A percentile compares a stretch with the other conserved stretches of the same genome.
These are phyloP conservation scores for Canavalia ensiformis DNA, from an alignment of 306 rosid genomes.

Conservation along the genomic window DNA sequence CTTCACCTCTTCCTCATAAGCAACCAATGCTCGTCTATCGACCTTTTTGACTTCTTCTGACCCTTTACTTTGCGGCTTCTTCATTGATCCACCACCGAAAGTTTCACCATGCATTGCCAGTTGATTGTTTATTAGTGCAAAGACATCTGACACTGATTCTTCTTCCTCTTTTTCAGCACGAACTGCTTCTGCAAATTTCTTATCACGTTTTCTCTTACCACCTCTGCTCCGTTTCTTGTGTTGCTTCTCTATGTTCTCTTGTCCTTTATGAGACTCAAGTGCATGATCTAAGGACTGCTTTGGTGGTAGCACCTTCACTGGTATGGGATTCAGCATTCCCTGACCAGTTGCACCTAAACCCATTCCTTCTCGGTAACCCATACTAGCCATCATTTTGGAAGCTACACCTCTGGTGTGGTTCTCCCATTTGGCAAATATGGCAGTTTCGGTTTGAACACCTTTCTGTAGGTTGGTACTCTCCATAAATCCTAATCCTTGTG, in stretches of 20 bases:
- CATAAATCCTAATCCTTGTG: constrained; percentile 85
- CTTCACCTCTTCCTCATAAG: constrained; percentile 80
- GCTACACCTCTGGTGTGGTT: constrained; percentile 95
- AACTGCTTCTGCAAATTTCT: constrained; percentile 73
- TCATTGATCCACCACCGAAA: constrained; percentile 56
- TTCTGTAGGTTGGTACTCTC: constrained; percentile 71
- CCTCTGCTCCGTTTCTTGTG: constrained; percentile 89
- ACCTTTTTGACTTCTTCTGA: constrained; percentile 72
- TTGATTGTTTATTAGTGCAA: constrained; percentile 80
- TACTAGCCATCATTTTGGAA: constrained; percentile 97
- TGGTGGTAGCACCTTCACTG: constrained; percentile 82
- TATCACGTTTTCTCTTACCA: constrained; percentile 90
- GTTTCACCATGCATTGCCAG: constrained; percentile 74
- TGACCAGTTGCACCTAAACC: constrained; percentile 94
- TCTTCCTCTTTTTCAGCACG: constrained; percentile 74
- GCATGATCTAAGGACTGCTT: constrained; percentile 95
- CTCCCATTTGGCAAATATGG: constrained; percentile 95
- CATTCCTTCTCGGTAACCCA: constrained; percentile 92
- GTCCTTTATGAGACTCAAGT: constrained; percentile 60
- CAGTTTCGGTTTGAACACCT: constrained; percentile 87
- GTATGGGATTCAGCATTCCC: constrained; percentile 81
- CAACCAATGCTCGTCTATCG: constrained; percentile 77
- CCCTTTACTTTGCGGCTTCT: constrained; percentile 70
- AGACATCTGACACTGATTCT: constrained; percentile 71
- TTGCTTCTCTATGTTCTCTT: constrained; percentile 53